Evolutionary conservation across 331 rosid species (phyloP), one percentile per base, ranked within the genome.

Genomic region (Rhamnella rubrinervis): DNA sequence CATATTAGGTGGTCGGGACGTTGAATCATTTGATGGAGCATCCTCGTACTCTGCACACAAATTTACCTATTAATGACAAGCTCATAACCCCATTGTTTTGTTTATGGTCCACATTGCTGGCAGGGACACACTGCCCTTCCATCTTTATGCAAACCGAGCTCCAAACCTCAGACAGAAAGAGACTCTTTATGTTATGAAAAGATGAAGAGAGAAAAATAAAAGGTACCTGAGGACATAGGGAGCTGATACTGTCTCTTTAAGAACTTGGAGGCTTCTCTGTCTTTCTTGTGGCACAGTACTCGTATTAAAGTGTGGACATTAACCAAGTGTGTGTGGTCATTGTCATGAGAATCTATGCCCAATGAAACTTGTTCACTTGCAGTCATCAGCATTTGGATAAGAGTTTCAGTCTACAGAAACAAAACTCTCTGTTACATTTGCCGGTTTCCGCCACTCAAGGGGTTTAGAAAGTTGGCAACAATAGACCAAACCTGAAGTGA

Each of bases 201-300:
- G 20, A n/a, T 35, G 39, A 51, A 65, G 53, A n/a, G 70, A 21
- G 7, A 58, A 59, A 26, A 6, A 5, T 57, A 20, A 63, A 69
- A 23, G 57, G 70, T 59, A 85, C 89, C 89, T 77, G 89, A 79
- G 11, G 87, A 85, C 67, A 75, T 52, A 15, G 89, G 89, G 67
- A 85, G 84, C 73, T 82, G 80, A 80, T 82, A 85, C 26, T 76
- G 76, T 47, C 75, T 64, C 80, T 85, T 80, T 38, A 85, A 78
- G 69, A 82, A 85, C 58, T 39, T 63, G 50, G 87, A 85, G 77
- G 89, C 87, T 68, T 82, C 81, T 26, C 63, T 74, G 58, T 85
- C 87, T 72, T 82, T 85, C 75, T 82, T 82, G 85, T 85, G 89
- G 79, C 87, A 85, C 38, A 85, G 56, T 57, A 85, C 63, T 59